A percentile compares a stretch with the other conserved stretches of the same genome.
Evolutionary conservation across 345 rosid genomes (phyloP).

Genomic region (Euphorbia pulcherrima): DNA sequence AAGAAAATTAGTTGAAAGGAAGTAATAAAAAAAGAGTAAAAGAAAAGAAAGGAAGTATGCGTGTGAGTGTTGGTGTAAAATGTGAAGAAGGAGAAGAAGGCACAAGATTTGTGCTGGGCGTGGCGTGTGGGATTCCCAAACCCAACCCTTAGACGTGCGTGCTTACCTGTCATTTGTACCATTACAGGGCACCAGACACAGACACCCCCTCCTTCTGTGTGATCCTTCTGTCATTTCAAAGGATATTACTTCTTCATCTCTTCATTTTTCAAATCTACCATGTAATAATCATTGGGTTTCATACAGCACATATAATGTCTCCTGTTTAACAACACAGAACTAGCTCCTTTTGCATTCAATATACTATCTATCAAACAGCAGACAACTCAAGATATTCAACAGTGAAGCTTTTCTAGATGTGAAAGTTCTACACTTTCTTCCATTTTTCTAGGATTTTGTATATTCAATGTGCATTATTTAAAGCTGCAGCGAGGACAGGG

Average conservation of each 20-base stretch:
- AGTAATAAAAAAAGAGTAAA: constrained; percentile 17
- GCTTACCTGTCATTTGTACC: constrained; percentile 32
- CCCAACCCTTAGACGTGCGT: constrained; percentile 38
- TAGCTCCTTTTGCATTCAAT: not conserved
- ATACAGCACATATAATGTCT: too few species aligned
- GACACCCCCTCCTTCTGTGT: constrained; percentile 8
- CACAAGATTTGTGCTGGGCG: constrained; percentile 84
- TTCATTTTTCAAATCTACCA: too few species aligned
- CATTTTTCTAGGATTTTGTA: constrained; percentile 30
- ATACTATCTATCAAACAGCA: not conserved
- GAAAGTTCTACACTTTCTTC: not conserved
- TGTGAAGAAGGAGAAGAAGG: constrained; percentile 21
- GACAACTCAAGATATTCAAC: not conserved
- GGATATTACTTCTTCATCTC: not conserved
- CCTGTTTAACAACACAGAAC: not conserved
- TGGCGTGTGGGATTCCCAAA: constrained; percentile 58
- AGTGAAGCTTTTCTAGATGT: not conserved
- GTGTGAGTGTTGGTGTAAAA: not conserved
- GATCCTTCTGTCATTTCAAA: constrained; percentile 4
- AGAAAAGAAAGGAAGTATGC: constrained; percentile 11
- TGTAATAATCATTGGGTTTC: too few species aligned
- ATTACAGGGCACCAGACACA: constrained; percentile 7
- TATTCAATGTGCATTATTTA: too few species aligned
- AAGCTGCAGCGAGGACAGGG: too few species aligned
- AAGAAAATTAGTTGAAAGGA: not conserved